These are phyloP conservation scores for Nicotiana otophora DNA, from an alignment of 257 asterid genomes.

Conservation along the genomic window DNA sequence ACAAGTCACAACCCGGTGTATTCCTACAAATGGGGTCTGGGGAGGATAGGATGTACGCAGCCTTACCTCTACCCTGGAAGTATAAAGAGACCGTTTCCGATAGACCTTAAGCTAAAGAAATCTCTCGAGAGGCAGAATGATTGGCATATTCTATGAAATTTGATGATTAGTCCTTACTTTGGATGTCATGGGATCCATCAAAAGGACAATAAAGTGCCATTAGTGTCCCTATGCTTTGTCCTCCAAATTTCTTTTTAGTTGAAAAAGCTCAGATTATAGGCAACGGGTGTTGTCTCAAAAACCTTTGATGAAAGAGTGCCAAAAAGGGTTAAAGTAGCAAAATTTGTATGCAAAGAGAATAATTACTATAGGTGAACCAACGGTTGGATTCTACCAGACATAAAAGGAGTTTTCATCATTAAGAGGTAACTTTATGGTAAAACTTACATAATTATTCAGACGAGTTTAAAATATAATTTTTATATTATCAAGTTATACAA, in stretches of 20 bases:
- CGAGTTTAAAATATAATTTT: too few species aligned
- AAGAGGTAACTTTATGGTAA: not conserved
- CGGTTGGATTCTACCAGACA: not conserved
- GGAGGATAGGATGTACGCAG: too few species aligned
- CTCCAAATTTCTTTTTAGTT: not conserved
- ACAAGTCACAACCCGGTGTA: too few species aligned
- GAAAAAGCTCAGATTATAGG: not conserved
- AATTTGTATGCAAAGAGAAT: not conserved
- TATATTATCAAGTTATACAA: too few species aligned
- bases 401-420: not conserved
- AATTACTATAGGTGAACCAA: not conserved
- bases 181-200: not conserved
- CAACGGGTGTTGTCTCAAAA: not conserved
- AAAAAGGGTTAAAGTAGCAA: not conserved
- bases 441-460: too few species aligned
- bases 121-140: not conserved
- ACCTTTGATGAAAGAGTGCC: not conserved
- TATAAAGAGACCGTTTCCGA: too few species aligned
- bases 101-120: too few species aligned
- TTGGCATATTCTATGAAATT: not conserved
- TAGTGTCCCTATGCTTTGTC: not conserved
- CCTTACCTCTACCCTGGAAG: too few species aligned
- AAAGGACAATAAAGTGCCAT: not conserved
- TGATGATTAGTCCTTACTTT: not conserved
- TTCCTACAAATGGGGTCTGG: too few species aligned